These are phyloP conservation scores for Pythium aphanidermatum DNA, from an alignment of 352 stramenopile species.

Conservation along the genomic window DNA sequence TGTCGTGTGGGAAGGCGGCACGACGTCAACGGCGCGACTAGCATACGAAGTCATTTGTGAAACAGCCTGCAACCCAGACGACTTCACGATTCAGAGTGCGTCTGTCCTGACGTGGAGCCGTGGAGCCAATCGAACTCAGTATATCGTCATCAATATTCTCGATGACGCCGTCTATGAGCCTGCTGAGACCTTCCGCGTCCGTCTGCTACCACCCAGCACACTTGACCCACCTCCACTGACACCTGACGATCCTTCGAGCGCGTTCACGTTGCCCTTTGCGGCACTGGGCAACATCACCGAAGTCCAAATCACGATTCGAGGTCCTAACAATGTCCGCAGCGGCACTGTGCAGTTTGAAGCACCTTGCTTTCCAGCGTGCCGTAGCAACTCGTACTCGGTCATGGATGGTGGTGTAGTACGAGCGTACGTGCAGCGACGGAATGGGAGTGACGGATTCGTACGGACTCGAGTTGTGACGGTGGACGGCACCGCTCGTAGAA, in stretches of 20 bases:
- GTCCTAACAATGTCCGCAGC: slow-evolving; percentile 47
- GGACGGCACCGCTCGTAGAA: slow-evolving; percentile 37
- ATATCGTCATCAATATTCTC: slow-evolving; percentile 36
- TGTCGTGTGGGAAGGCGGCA: slow-evolving; percentile 53
- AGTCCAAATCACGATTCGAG: slow-evolving; percentile 43
- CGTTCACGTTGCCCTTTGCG: slow-evolving; percentile 23
- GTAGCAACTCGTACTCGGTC: slow-evolving; percentile 34
- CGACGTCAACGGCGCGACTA: slow-evolving; percentile 35
- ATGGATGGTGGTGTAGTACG: slow-evolving; percentile 39
- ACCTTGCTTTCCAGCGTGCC: slow-evolving; percentile 61
- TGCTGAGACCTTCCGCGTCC: slow-evolving; percentile 41
- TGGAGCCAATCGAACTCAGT: slow-evolving; percentile 24
- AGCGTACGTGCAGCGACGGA: slow-evolving; percentile 47
- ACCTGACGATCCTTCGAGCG: slow-evolving; percentile 18
- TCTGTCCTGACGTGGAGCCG: slow-evolving; percentile 41
- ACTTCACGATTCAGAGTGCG: slow-evolving; percentile 37
- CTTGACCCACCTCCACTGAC: slow-evolving; percentile 1
- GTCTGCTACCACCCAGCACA: slow-evolving; percentile 22
- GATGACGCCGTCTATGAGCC: slow-evolving; percentile 49
- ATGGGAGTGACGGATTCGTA: slow-evolving; percentile 38
- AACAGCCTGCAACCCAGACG: slow-evolving; percentile 31
- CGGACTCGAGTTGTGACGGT: slow-evolving; percentile 36
- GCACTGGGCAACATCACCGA: slow-evolving; percentile 34
- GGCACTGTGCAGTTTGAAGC: slow-evolving; percentile 58
- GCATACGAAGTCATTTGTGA: slow-evolving; percentile 39